phyloP scores from a whole-genome alignment of 2,329 filamentous ascomycete genomes.

The Coniochaeta prunicola region DNA sequence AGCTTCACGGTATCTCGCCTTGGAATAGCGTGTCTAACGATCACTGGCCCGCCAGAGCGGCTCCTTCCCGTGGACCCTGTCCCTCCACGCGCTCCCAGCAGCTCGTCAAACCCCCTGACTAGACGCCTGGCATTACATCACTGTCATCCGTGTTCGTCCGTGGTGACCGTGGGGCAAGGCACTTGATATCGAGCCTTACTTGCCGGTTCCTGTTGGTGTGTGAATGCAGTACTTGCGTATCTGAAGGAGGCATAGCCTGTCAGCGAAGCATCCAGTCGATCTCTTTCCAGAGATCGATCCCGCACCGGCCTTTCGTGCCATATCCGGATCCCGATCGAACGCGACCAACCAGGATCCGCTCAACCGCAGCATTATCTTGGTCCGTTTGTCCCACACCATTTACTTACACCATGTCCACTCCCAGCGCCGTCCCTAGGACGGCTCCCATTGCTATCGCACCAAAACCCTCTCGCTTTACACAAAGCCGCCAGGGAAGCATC shows the following conservation, averaged over 20 bases:
- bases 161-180: background rate
- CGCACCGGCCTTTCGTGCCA: background rate
- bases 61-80: background rate
- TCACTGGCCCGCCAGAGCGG: background rate
- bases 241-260: background rate
- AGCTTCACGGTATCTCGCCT: background rate
- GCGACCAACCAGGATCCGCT: constrained; percentile 4
- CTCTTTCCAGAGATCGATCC: background rate
- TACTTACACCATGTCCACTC: constrained; percentile 42
- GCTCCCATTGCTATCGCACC: constrained; percentile 60
- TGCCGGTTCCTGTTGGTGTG: background rate
- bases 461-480: constrained; percentile 42
- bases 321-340: background rate
- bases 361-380: constrained; percentile 6
- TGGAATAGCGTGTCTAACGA: background rate
- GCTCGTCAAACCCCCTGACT: background rate
- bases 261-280: background rate
- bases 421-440: constrained; percentile 48
- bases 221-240: background rate
- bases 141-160: background rate
- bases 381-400: constrained; percentile 10
- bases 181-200: background rate
- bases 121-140: background rate
- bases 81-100: background rate
- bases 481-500: constrained; percentile 39